Evolutionary conservation across 805 yeast genomes (phyloP).

Genomic region (Saturnispora serradocipensis): DNA sequence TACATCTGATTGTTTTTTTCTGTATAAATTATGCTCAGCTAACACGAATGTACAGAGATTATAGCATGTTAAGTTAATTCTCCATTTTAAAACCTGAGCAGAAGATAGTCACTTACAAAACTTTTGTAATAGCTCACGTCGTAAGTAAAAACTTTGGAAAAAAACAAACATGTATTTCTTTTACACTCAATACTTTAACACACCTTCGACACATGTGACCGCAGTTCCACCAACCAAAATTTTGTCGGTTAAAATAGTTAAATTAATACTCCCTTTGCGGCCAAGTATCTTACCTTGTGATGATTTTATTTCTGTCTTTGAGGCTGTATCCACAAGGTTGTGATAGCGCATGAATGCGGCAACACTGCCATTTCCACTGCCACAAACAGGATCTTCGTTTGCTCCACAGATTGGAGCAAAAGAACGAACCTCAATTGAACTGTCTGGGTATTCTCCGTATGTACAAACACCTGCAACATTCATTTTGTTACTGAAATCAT

Average conservation of each 20-base stretch:
- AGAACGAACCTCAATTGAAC: conserved; percentile 34
- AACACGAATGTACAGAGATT: too few relatives aligned
- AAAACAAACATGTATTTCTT: too few relatives aligned
- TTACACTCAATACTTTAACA: too few relatives aligned
- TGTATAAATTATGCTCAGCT: too few relatives aligned
- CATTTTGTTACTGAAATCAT: conserved; percentile 7
- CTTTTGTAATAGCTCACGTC: too few relatives aligned
- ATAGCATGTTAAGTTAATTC: too few relatives aligned
- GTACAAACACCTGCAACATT: conserved; percentile 30
- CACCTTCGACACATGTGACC: conserved; percentile 8
- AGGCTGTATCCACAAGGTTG: neutral
- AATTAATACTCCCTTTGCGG: conserved; percentile 3
- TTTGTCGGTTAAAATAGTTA: neutral
- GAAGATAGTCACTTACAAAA: too few relatives aligned
- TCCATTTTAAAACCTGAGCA: too few relatives aligned
- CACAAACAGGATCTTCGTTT: conserved; percentile 47
- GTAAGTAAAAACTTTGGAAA: too few relatives aligned
- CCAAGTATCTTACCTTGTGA: conserved; percentile 1
- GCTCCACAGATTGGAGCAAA: conserved; percentile 28
- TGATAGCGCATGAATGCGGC: conserved; percentile 1
- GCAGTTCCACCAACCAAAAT: conserved; percentile 6
- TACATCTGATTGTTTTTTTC: too few relatives aligned
- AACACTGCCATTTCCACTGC: conserved; percentile 33
- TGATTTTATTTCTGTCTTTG: neutral
- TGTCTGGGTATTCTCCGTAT: conserved; percentile 28